A percentile compares a stretch with the other conserved stretches of the same genome.
These are phyloP conservation scores for Alliaria petiolata DNA, from an alignment of 345 rosid genomes.

Conservation along the genomic window DNA sequence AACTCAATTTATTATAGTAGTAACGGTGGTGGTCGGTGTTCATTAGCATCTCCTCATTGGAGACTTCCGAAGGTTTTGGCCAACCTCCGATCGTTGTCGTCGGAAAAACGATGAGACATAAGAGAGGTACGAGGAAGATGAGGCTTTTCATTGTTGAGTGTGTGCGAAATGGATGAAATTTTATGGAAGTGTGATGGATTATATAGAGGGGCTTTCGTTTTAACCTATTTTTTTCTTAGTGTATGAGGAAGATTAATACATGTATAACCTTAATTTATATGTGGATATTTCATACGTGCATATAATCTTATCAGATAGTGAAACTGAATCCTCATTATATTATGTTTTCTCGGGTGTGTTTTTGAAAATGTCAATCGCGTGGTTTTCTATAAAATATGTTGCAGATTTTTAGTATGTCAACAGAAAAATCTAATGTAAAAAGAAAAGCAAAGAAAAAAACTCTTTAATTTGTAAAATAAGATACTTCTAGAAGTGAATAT, in stretches of 20 bases:
- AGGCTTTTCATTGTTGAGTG: slow-evolving; percentile 10
- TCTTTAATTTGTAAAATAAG: background rate
- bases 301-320: background rate
- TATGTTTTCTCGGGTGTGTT: background rate
- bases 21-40: background rate
- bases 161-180: background rate
- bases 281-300: background rate
- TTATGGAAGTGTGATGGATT: background rate
- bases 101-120: slow-evolving; percentile 1
- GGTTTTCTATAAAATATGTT: background rate
- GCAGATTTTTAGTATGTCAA: background rate
- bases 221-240: background rate
- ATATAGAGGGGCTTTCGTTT: background rate
- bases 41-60: background rate
- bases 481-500: background rate
- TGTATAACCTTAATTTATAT: background rate
- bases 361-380: slow-evolving; percentile 3
- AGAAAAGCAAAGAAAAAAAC: background rate
- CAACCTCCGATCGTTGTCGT: slow-evolving; percentile 8
- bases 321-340: background rate
- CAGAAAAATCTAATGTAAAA: background rate
- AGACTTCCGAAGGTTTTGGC: slow-evolving; percentile 25
- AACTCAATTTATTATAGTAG: background rate
- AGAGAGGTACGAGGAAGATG: background rate
- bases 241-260: background rate